phyloP scores from a whole-genome alignment of 139 green algal genomes.

The Coelastrella sp. region DNA sequence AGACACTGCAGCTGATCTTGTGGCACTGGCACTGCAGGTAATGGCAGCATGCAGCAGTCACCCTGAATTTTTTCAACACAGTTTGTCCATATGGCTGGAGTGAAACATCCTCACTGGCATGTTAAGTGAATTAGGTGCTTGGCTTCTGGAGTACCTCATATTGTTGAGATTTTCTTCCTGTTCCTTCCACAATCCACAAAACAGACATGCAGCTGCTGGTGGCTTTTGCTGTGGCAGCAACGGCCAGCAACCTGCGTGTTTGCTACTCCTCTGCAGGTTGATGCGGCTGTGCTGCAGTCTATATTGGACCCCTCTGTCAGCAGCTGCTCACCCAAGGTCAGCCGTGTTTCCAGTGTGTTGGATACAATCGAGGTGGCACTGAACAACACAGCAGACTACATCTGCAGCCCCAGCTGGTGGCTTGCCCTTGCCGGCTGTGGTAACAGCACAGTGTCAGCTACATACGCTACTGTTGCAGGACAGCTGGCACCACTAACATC shows the following conservation, averaged over 20 bases:
- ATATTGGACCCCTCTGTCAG: not conserved
- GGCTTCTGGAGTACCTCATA: too few species aligned
- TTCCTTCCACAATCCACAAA: too few species aligned
- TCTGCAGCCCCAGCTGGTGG: conserved; percentile 19
- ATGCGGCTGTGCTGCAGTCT: conserved; percentile 39
- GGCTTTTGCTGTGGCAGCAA: not conserved
- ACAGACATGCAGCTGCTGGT: not conserved
- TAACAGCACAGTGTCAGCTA: conserved; percentile 7
- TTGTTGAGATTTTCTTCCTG: too few species aligned
- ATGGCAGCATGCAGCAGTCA: too few species aligned
- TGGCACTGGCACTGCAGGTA: conserved; percentile 11
- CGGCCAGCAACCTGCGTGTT: not conserved
- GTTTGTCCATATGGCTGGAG: too few species aligned
- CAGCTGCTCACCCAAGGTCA: not conserved
- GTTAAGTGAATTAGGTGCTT: too few species aligned
- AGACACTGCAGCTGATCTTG: conserved; percentile 17
- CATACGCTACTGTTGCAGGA: not conserved
- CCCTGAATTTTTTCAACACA: too few species aligned
- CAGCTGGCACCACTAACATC: conserved; percentile 2
- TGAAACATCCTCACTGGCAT: too few species aligned
- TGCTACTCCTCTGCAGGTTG: not conserved
- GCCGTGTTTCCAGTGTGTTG: not conserved
- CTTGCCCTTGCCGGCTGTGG: conserved; percentile 20
- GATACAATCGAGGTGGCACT: conserved; percentile 24
- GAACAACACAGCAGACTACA: not conserved